phyloP scores from a whole-genome alignment of 2,329 filamentous ascomycete species.

The Pseudopyricularia javanii region DNA sequence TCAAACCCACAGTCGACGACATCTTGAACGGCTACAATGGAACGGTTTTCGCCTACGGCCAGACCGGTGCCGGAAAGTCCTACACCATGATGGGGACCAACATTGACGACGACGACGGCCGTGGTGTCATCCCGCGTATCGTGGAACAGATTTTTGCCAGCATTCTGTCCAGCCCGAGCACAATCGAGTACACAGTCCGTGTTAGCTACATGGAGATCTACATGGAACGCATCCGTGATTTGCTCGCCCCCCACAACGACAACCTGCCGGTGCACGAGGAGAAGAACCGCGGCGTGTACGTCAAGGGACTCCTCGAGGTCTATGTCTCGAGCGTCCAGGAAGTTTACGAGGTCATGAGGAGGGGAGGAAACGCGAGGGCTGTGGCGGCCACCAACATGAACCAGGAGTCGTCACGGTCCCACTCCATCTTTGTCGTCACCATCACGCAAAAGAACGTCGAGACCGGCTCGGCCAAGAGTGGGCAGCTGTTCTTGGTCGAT shows the following conservation, averaged over 20 bases:
- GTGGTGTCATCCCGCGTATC: slow-evolving; percentile 93
- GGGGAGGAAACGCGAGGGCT: slow-evolving; percentile 79
- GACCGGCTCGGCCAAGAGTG: slow-evolving; percentile 90
- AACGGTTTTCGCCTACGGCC: slow-evolving; percentile 95
- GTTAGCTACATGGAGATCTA: slow-evolving; percentile 99
- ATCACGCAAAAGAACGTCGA: slow-evolving; percentile 97
- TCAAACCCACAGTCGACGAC: slow-evolving; percentile 89
- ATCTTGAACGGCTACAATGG: slow-evolving; percentile 99
- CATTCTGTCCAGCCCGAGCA: slow-evolving; percentile 81
- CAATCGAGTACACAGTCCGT: slow-evolving; percentile 96
- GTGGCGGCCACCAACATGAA: slow-evolving; percentile 99
- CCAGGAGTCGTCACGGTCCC: slow-evolving; percentile 91
- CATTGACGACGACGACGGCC: slow-evolving; percentile 78
- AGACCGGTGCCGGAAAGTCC: slow-evolving; percentile 96
- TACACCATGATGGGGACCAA: slow-evolving; percentile 98
- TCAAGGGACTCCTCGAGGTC: slow-evolving; percentile 87
- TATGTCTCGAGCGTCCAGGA: slow-evolving; percentile 94
- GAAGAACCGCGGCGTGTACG: slow-evolving; percentile 90
- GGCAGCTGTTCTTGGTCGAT: slow-evolving; percentile 94
- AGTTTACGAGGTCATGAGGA: slow-evolving; percentile 92
- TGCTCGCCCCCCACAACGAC: slow-evolving; percentile 85
- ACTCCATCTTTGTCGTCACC: slow-evolving; percentile 96
- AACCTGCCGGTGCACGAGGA: slow-evolving; percentile 97
- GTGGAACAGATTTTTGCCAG: slow-evolving; percentile 95
- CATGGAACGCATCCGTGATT: slow-evolving; percentile 95